Base-by-base conservation (phyloP, 2,329 filamentous ascomycete species). In the Neopestalotiopsis rosae region DNA sequence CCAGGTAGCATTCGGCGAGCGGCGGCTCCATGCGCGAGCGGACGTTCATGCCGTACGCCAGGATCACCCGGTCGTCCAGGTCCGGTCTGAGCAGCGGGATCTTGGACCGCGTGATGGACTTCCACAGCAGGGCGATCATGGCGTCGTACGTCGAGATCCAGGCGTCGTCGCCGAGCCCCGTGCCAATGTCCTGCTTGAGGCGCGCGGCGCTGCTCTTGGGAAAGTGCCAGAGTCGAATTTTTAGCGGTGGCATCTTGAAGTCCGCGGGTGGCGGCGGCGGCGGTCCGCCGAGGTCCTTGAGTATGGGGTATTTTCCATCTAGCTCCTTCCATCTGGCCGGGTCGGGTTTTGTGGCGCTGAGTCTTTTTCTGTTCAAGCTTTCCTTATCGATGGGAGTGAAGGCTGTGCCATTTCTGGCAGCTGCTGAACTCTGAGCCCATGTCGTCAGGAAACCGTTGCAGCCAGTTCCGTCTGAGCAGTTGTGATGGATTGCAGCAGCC, bases 121-220 rank as follows among this genome's bases (percentile, higher is more conserved):
- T 71, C 75, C 75, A 76, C 40, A 76, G 65, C n/a, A 75, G 34
- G 1, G 72, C 73, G 45, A 76, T 70, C 28, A 76, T 71, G 32
- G 73, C 71, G 67, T 77, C 75, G 69, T 76, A 77, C 3, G 73
- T 76, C n/a, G 72, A 75, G 10, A 76, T 70, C 72, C 72, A 76
- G 3, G 20, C 65, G 17, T 52, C 42, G 1, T 56, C 64, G 28
- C 17, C 32, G 1, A 38, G 20, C n/a, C 14, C 42, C 4, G 34
- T 17, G 2, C 38, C 45, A 6, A 70, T 67, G 14, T 71, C 67
- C 7, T 38, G 57, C 68, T 76, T 76, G 38, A 76, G 71, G 66
- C 62, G 42, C 30, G 69, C 68, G 28, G 70, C 65, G 20, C 70
- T 71, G 64, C 69, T 73, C 40, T 66, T 63, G 14, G 74, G 67